Evolutionary conservation across 352 stramenopile species (phyloP).

Genomic region (Phytophthora sojae): DNA sequence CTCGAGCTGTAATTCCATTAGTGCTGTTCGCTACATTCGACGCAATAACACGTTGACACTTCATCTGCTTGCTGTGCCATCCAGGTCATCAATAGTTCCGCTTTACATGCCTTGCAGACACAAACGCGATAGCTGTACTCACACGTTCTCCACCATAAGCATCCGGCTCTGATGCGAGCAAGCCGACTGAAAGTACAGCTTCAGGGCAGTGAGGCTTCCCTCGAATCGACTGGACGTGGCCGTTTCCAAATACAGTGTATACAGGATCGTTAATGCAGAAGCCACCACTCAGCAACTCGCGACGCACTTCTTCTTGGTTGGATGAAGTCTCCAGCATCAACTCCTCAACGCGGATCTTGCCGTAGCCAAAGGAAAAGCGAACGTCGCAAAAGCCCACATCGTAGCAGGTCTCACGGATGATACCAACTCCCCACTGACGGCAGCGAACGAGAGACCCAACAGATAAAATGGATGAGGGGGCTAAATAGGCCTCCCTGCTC

Average conservation of each 20-base stretch:
- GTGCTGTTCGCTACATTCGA: too few species aligned
- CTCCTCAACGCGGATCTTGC: conserved; percentile 62
- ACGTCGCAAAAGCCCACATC: conserved; percentile 63
- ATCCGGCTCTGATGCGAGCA: conserved; percentile 28
- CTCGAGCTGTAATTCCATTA: too few species aligned
- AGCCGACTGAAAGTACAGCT: conserved; percentile 26
- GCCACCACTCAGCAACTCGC: conserved; percentile 26
- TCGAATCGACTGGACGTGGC: conserved; percentile 49
- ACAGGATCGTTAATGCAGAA: conserved; percentile 67
- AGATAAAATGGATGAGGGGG: conserved; percentile 55
- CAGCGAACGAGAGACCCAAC: conserved; percentile 61
- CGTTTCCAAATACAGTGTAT: conserved; percentile 75
- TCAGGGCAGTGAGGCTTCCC: conserved; percentile 14
- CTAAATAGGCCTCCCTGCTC: conserved; percentile 65
- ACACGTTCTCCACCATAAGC: background rate
- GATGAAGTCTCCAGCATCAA: conserved; percentile 52
- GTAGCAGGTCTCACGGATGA: conserved; percentile 73
- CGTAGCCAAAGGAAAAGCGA: conserved; percentile 73
- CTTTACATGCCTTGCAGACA: conserved; percentile 28
- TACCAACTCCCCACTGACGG: conserved; percentile 59
- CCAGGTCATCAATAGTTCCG: conserved; percentile 50
- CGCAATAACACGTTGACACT: too few species aligned
- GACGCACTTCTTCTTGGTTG: conserved; percentile 33
- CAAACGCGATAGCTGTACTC: conserved; percentile 28
- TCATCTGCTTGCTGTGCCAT: too few species aligned